Percentiles rank a stretch among this genome's conserved stretches.
These are phyloP conservation scores for Globisporangium irregulare DNA, from an alignment of 352 stramenopile genomes.

Conservation along the genomic window DNA sequence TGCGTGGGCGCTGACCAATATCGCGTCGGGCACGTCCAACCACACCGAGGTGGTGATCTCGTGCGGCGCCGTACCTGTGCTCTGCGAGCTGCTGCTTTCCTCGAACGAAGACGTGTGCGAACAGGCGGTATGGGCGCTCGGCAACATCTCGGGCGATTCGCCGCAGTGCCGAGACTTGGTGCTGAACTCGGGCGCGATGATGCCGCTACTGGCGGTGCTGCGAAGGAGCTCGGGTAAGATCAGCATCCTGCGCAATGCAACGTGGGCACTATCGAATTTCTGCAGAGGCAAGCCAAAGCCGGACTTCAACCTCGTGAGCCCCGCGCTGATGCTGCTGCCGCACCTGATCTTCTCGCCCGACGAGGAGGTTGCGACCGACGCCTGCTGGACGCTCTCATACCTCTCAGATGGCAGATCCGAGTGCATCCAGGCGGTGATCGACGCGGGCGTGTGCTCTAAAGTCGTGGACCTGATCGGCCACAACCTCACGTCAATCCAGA, in stretches of 20 bases:
- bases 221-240: constrained; percentile 49
- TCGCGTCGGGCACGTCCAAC: constrained; percentile 96
- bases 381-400: constrained; percentile 99
- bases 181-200: constrained; percentile 90
- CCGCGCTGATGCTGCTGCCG: constrained; percentile 91
- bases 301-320: constrained; percentile 83
- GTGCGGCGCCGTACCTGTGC: constrained; percentile 96
- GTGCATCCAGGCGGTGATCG: constrained; percentile 97
- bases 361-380: constrained; percentile 98
- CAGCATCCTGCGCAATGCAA: constrained; percentile 97
- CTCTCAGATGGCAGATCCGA: constrained; percentile 97
- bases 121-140: constrained; percentile 96
- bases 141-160: constrained; percentile 99
- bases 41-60: constrained; percentile 98
- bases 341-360: constrained; percentile 96
- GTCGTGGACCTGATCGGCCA: constrained; percentile 96
- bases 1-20: constrained; percentile 99
- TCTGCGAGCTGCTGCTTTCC: constrained; percentile 94
- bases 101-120: constrained; percentile 98
- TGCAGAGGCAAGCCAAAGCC: constrained; percentile 89
- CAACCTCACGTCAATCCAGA: constrained; percentile 92
- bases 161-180: constrained; percentile 96
- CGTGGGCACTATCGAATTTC: constrained; percentile 99
- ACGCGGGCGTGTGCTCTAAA: constrained; percentile 92
- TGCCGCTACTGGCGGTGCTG: constrained; percentile 71